Base-by-base conservation (phyloP, 139 green algal species). In the Eudorina sp. region DNA sequence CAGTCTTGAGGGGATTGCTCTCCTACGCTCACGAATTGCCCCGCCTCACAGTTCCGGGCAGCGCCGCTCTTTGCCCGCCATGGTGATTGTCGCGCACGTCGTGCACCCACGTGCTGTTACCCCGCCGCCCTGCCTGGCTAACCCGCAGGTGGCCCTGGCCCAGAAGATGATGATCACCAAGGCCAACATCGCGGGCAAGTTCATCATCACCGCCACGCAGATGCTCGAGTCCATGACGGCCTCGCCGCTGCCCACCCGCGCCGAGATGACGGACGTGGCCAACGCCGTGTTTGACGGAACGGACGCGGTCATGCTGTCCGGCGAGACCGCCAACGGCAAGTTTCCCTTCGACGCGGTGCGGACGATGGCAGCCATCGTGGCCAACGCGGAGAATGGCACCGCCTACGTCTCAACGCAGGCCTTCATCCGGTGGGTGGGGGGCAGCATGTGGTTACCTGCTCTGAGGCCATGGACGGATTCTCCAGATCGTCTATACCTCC, bases 251-350 rank as follows among this genome's bases (percentile, higher is more conserved):
- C 93, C 93, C n/a, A 94, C 93, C 8, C 86, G 93, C 29, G 92
- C 93, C 36, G 93, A 96, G 90, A 93, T 94, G 92, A 94, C 92
- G 19, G 96, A 96, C 79, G 93, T 96, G 48, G 93, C 93, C 60
- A 94, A 95, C 40, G 89, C 90, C 4, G 93, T 96, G 70, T 92
- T 96, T 75, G 93, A 96, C 81, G 92, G 92, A 60, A 92, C 92
- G 11, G 92, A 95, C 74, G 91, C 91, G 16, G 92, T 94, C 88
- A 95, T 95, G 92, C 90, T 95, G 64, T 90, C 74, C 53, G 92
- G 92, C 1, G 95, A 98, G 92, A 98, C 95, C 8, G 95, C 95
- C 48, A 94, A 94, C 64, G 95, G 95, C 34, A 81, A 75, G 48
- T 97, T 94, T 70, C 93, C 95, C 0, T 75, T 90, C 36, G 82